Conservation (phyloP, 1,139 yeast genomes). For the Debaryomycetaceae sp. region DNA sequence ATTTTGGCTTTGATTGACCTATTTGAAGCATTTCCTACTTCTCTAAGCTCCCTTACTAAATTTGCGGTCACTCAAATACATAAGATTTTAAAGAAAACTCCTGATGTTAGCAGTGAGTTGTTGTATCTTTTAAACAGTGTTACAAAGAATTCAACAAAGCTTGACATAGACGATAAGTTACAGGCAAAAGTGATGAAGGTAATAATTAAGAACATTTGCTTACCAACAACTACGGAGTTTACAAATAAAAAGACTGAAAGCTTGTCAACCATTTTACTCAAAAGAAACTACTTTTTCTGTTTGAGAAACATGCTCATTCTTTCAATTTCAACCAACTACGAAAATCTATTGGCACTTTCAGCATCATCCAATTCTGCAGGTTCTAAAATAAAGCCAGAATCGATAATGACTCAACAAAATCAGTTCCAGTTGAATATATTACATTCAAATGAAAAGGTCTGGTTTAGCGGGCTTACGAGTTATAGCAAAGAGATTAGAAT, state of each 20-base stretch:
- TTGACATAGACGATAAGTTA: conserved; percentile 41
- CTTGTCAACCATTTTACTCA: conserved; percentile 21
- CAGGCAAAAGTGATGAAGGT: conserved; percentile 36
- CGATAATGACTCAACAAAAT: conserved; percentile 40
- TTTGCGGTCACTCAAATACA: conserved; percentile 36
- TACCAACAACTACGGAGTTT: conserved; percentile 10
- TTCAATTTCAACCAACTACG: conserved; percentile 36
- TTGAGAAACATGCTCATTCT: conserved; percentile 32
- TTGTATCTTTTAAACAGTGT: conserved; percentile 32
- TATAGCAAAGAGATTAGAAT: conserved; percentile 34
- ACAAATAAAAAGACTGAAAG: conserved; percentile 16
- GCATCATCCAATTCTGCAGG: conserved; percentile 35
- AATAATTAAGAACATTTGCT: conserved; percentile 24
- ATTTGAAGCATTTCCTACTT: conserved; percentile 36
- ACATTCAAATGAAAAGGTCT: conserved; percentile 26
- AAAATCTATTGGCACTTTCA: conserved; percentile 32
- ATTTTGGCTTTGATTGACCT: conserved; percentile 35
- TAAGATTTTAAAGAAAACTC: conserved; percentile 37
- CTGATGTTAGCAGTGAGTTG: conserved; percentile 25
- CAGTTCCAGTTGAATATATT: conserved; percentile 33
- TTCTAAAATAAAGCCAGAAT: conserved; percentile 42
- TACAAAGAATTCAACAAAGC: conserved; percentile 34
- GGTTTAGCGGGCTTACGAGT: conserved; percentile 30
- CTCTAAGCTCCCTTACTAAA: conserved; percentile 34
- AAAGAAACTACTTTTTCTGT: conserved; percentile 32